Percentiles rank a stretch among this genome's conserved stretches.
Conservation (phyloP, 768 basidiomycete species). For the Chiua virens region DNA sequence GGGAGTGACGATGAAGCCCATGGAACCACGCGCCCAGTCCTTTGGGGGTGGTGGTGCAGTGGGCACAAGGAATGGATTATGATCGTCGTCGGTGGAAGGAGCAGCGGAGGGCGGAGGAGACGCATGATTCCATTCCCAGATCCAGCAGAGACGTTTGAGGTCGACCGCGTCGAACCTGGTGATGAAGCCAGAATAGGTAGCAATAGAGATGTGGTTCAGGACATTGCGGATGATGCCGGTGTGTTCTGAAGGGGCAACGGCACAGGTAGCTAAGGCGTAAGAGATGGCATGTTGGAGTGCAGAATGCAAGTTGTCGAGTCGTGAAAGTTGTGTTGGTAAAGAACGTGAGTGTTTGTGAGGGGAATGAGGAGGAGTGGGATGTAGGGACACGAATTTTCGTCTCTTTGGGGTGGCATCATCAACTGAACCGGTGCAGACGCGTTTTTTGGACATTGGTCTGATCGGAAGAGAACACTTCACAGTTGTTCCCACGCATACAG, state of each 20-base stretch:
- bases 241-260: conserved; percentile 73
- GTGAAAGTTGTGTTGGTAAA: conserved; percentile 59
- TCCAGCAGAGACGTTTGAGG: conserved; percentile 75
- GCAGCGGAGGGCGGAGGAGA: conserved; percentile 28
- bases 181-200: conserved; percentile 65
- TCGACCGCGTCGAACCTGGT: conserved; percentile 68
- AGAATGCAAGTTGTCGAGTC: conserved; percentile 63
- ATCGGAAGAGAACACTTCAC: too few species aligned
- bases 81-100: conserved; percentile 45
- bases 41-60: conserved; percentile 38
- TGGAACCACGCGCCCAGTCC: conserved; percentile 79
- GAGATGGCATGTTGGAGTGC: conserved; percentile 81
- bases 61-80: conserved; percentile 71
- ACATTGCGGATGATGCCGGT: conserved; percentile 77
- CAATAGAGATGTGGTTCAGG: conserved; percentile 71
- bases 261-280: conserved; percentile 81
- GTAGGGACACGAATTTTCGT: conserved; percentile 50
- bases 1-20: conserved; percentile 75
- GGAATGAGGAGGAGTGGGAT: conserved; percentile 55
- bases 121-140: conserved; percentile 84
- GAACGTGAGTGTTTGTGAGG: conserved; percentile 34
- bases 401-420: conserved; percentile 68
- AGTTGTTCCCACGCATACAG: conserved; percentile 25
- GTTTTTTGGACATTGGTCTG: too few species aligned
- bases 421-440: conserved; percentile 48